phyloP scores from a whole-genome alignment of 192 early-diverging fungal genomes.

The Entomortierella beljakovae region DNA sequence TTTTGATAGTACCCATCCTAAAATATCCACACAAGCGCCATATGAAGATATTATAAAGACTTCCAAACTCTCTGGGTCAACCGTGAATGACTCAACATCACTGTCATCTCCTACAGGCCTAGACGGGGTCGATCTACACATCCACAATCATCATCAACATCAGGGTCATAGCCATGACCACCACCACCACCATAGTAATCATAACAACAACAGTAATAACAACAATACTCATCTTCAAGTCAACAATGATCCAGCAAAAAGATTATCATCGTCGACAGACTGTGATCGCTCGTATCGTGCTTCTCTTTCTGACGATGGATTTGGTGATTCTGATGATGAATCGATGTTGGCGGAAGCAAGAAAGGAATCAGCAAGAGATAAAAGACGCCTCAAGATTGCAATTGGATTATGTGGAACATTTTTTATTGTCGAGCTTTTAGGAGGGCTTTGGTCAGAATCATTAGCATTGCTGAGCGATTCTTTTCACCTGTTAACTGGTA shows the following conservation, averaged over 20 bases:
- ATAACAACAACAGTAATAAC: no score
- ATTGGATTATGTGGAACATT: slow-evolving; percentile 68
- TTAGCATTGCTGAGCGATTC: slow-evolving; percentile 82
- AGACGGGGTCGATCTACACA: background rate
- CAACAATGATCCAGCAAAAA: background rate
- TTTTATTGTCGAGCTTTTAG: slow-evolving; percentile 73
- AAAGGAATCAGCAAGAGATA: slow-evolving; percentile 38
- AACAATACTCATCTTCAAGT: background rate
- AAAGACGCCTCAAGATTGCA: slow-evolving; percentile 65
- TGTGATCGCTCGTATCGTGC: background rate
- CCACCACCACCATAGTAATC: background rate
- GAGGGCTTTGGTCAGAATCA: slow-evolving; percentile 70
- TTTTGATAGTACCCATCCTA: background rate
- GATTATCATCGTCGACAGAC: background rate
- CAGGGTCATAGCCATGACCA: background rate
- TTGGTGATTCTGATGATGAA: slow-evolving; percentile 27
- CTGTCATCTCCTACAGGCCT: slow-evolving; percentile 17
- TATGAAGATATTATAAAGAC: slow-evolving; percentile 16
- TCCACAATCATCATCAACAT: background rate
- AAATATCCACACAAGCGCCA: background rate
- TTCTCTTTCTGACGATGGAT: background rate
- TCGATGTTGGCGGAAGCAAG: slow-evolving; percentile 15
- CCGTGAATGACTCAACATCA: slow-evolving; percentile 20
- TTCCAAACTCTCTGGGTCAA: slow-evolving; percentile 37
- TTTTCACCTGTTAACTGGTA: slow-evolving; percentile 80